Base-by-base conservation (phyloP, 2,329 filamentous ascomycete genomes). In the Zarea fungicola region DNA sequence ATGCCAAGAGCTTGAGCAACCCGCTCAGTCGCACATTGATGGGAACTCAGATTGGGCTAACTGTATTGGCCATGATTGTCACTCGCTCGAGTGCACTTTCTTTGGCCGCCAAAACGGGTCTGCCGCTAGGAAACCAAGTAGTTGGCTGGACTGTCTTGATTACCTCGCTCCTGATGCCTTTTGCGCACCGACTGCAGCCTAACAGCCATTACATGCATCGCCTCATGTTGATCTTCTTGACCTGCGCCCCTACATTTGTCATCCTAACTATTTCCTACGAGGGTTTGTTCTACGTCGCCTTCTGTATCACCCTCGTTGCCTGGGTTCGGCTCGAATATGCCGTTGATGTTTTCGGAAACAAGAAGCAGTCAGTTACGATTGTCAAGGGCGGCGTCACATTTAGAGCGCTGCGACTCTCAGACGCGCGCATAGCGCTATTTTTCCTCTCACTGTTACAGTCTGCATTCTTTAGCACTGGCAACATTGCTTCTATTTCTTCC, bases 181-280 rank as follows among this genome's bases (percentile, higher is more conserved):
- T 95, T 55, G 74, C 86, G n/a, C 88, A 97, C 65, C 80, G 84
- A 19, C 61, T 95, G 2, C 83, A 87, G 55, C 85, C 89, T 1
- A 93, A 89, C 64, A 85, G 76, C 56, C 84, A 96, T 68, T 96
- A 97, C 65, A 80, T 97, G 56, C 91, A 97, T 65, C 84, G 91
- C 21, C 74, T 99, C 4, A 78, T 91, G 56, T 81, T 95, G 58
- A 83, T 96, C 47, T 99, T 97, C 71, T 75, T 99, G 42, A 87
- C 91, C 5, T 97, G 95, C 63, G 87, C 92, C 0, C 93, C 93
- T 0, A 86, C 87, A 2, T 99, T 97, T 67, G 86, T 99, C 62
- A 92, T 99, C 60, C 80, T 99, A 43, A 95, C 91, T 7, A 96
- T 97, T 58, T 96, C 92, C 1, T 99, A 95, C 69, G 93, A 99